phyloP scores from a whole-genome alignment of 345 rosid species.

The Streptanthus diversifolius region DNA sequence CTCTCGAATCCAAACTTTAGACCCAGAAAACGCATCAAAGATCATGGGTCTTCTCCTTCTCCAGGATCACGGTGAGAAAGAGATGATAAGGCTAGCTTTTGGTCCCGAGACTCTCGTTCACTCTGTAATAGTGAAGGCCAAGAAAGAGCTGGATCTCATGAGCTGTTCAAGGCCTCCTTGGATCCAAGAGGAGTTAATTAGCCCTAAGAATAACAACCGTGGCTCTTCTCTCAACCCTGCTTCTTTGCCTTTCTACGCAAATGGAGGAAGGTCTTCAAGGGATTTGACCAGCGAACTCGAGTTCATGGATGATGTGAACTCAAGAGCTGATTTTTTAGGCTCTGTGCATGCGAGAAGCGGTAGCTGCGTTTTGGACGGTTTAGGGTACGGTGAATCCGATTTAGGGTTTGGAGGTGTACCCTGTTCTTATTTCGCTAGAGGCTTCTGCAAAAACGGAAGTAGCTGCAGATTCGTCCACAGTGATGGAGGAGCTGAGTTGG shows the following conservation, averaged over 20 bases:
- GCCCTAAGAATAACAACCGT: slow-evolving; percentile 38
- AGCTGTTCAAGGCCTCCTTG: slow-evolving; percentile 45
- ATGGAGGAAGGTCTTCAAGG: slow-evolving; percentile 39
- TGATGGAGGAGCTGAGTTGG: slow-evolving; percentile 42
- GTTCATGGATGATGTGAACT: slow-evolving; percentile 52
- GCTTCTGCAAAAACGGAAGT: slow-evolving; percentile 83
- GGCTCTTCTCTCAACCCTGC: slow-evolving; percentile 53
- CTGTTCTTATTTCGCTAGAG: slow-evolving; percentile 85
- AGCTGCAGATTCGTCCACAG: slow-evolving; percentile 79
- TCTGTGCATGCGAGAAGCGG: slow-evolving; percentile 66
- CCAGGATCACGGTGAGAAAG: slow-evolving; percentile 93
- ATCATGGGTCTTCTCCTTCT: slow-evolving; percentile 90
- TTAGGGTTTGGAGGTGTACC: slow-evolving; percentile 83
- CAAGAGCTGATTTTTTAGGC: slow-evolving; percentile 40
- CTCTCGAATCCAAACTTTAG: slow-evolving; percentile 71
- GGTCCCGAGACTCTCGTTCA: slow-evolving; percentile 79
- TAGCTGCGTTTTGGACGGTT: slow-evolving; percentile 59
- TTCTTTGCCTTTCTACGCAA: slow-evolving; percentile 61
- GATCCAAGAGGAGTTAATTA: slow-evolving; percentile 49
- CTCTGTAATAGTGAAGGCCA: slow-evolving; percentile 61
- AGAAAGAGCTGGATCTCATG: slow-evolving; percentile 62
- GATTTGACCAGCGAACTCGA: slow-evolving; percentile 63
- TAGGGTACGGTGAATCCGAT: slow-evolving; percentile 61
- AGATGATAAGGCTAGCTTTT: slow-evolving; percentile 88
- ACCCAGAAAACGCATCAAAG: slow-evolving; percentile 88